Evolutionary conservation across 768 basidiomycete species (phyloP), one percentile per base, ranked within the genome.

Genomic region (Tylopilus sp.): DNA sequence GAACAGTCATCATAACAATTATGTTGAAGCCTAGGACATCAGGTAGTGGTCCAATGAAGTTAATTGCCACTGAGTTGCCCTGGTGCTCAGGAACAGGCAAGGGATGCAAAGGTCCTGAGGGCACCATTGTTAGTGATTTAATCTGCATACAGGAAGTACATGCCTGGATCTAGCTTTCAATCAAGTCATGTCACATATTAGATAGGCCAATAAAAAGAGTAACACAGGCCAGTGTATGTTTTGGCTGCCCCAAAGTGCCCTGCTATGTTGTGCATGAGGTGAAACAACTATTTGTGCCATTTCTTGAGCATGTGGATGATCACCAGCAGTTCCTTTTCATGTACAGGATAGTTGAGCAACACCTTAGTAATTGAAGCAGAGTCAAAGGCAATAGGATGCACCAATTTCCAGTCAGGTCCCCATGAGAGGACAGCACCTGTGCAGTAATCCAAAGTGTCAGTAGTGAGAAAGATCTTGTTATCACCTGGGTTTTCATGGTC

Each of bases 261-360:
- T 48, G 34, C n/a, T n/a, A n/a, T n/a, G n/a, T n/a, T n/a, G n/a
- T n/a, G n/a, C 0, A 16, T 25, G 2, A 48, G 12, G 2, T n/a
- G 34, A 6, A 48, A 48, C 0, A 48, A 2, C 0, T 0, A 1
- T 8, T 14, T 13, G 0, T 66, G 1, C 74, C 72, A 12, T 57
- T 56, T 31, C 60, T 67, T 22, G 68, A 63, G 9, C 51, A 56
- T 47, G 30, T 57, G 0, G 63, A 78, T 47, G 42, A 63, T 70
- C 62, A 53, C 72, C 69, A 36, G 71, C 60, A 26, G 69, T 30
- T 62, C 71, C 0, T 75, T 70, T 13, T 67, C 63, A 6, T 72
- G 69, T 0, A 65, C 58, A 0, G 66, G 68, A 21, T 74, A 74
- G 48, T 71, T 69, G 3, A 64, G 52, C 12, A 25, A 4, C 6